Percentiles rank a stretch among this genome's conserved stretches.
Conservation (phyloP, 2,329 filamentous ascomycete species). For the Botrytis sinoallii region DNA sequence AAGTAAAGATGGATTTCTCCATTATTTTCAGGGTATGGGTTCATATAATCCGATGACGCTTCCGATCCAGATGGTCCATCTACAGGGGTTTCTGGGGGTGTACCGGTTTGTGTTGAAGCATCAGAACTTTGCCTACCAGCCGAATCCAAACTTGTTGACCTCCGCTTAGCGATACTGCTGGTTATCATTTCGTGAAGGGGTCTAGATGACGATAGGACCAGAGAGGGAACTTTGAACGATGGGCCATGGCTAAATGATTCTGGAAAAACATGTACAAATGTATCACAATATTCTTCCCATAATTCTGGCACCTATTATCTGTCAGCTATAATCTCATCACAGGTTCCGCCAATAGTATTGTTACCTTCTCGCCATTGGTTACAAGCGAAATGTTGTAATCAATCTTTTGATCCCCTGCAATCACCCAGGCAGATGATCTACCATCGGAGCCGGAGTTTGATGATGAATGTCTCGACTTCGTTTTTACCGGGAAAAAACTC, state of each 20-base stretch:
- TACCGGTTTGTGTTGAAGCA: slow-evolving; percentile 33
- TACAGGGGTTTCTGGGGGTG: slow-evolving; percentile 40
- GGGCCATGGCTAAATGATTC: slow-evolving; percentile 49
- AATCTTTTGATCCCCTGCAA: slow-evolving; percentile 13
- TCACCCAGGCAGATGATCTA: slow-evolving; percentile 20
- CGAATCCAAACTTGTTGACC: slow-evolving; percentile 43
- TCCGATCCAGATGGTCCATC: slow-evolving; percentile 22
- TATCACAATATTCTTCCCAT: slow-evolving; percentile 59
- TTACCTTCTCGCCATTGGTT: slow-evolving; percentile 14
- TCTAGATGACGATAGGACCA: slow-evolving; percentile 18
- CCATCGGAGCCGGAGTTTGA: slow-evolving; percentile 8
- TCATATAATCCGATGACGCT: slow-evolving; percentile 27
- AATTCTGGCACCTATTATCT: slow-evolving; percentile 60
- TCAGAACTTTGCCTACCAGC: slow-evolving; percentile 40
- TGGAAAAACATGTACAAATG: slow-evolving; percentile 57
- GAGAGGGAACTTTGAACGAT: slow-evolving; percentile 54
- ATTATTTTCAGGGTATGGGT: slow-evolving; percentile 40
- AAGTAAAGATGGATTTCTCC: slow-evolving; percentile 52
- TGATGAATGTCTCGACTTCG: slow-evolving; percentile 10
- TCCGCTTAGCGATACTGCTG: slow-evolving; percentile 26
- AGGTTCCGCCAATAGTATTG: background rate
- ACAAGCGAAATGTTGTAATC: slow-evolving; percentile 19
- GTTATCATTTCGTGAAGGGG: slow-evolving; percentile 19
- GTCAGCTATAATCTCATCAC: background rate
- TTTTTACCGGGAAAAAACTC: slow-evolving; percentile 15